Conservation (phyloP, 768 basidiomycete genomes). For the Russula compacta region DNA sequence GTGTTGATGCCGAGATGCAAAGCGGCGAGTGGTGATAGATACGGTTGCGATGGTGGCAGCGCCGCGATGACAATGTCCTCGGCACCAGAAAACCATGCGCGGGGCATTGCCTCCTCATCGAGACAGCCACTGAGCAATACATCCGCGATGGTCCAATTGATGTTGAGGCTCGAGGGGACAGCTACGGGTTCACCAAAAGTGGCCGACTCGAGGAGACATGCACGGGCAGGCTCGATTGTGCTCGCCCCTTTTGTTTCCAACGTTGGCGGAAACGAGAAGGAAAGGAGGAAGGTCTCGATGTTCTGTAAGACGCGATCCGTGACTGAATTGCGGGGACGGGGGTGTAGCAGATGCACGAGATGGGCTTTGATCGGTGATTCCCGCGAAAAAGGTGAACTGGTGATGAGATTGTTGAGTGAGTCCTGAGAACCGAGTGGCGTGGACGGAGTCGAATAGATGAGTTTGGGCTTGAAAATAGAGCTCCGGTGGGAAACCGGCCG, state of each 20-base stretch:
- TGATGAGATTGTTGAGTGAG: conserved; percentile 13
- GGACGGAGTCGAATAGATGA: conserved; percentile 20
- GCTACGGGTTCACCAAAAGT: conserved; percentile 9
- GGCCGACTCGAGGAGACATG: conserved; percentile 12
- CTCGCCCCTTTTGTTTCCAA: background rate
- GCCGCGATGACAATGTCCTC: conserved; percentile 27
- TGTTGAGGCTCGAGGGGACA: conserved; percentile 9
- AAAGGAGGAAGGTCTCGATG: conserved; percentile 32
- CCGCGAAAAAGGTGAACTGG: background rate
- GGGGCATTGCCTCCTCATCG: conserved; percentile 24
- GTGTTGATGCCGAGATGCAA: background rate
- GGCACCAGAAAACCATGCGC: conserved; percentile 28
- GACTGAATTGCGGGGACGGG: conserved; percentile 17
- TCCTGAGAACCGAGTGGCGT: conserved; percentile 20
- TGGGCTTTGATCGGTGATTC: conserved; percentile 21
- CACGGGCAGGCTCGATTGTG: background rate
- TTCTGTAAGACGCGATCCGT: conserved; percentile 27
- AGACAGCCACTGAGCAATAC: conserved; percentile 29
- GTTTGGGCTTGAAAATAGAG: conserved; percentile 9
- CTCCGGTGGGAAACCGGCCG: background rate
- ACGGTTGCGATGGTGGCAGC: background rate
- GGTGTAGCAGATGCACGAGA: conserved; percentile 29
- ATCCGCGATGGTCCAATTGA: conserved; percentile 30
- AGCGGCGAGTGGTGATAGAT: background rate
- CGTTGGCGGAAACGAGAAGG: conserved; percentile 25